Evolutionary conservation across 805 yeast genomes (phyloP).

Genomic region (Wickerhamomyces ciferrii): DNA sequence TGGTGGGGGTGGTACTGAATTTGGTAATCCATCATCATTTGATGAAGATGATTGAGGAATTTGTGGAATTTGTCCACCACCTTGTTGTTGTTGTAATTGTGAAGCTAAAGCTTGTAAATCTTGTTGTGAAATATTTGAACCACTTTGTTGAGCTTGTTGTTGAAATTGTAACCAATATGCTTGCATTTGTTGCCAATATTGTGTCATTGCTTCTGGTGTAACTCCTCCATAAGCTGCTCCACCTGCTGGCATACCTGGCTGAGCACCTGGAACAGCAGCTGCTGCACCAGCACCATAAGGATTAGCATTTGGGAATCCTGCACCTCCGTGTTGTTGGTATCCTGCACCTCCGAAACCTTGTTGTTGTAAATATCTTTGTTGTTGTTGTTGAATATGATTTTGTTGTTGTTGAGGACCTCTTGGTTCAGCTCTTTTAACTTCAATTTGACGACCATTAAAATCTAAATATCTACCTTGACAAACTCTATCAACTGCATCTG

Average conservation of each 20-base stretch:
- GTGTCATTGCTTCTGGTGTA: conserved; percentile 52
- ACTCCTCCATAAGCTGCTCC: conserved; percentile 15
- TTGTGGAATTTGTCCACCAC: conserved; percentile 18
- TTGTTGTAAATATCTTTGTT: conserved; percentile 19
- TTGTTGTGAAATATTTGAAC: conserved; percentile 7
- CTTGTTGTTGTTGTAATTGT: conserved; percentile 22
- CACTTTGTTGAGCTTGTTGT: conserved; percentile 10
- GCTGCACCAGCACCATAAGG: conserved; percentile 4
- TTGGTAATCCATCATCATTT: no score
- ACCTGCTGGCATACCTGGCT: not conserved
- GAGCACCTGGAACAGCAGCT: not conserved
- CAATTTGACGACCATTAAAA: conserved; percentile 82
- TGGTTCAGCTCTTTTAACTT: conserved; percentile 81
- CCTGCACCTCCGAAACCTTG: conserved; percentile 15
- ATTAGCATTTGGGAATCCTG: conserved; percentile 20
- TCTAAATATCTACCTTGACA: conserved; percentile 76
- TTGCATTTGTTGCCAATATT: conserved; percentile 59
- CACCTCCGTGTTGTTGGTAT: conserved; percentile 1
- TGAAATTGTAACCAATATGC: conserved; percentile 61
- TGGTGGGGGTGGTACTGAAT: conserved; percentile 21
- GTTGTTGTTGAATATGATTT: conserved; percentile 26
- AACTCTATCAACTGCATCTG: conserved; percentile 88
- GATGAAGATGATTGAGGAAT: no score
- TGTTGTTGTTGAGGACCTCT: conserved; percentile 57
- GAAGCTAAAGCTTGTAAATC: not conserved